These are phyloP conservation scores for Carex pumila DNA, from an alignment of 176 grass and related monocot species.

Conservation along the genomic window DNA sequence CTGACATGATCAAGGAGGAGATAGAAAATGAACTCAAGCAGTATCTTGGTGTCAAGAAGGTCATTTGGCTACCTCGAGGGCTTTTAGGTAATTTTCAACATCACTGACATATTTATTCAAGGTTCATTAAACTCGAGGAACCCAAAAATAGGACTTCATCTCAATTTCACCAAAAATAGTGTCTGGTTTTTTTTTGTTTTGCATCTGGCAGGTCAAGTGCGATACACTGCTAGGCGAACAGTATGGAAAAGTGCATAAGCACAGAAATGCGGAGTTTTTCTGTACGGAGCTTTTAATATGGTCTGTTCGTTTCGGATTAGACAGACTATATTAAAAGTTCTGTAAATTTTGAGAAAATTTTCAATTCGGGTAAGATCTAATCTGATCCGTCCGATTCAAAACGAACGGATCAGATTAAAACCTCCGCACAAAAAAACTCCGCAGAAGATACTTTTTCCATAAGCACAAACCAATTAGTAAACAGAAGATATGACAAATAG, in stretches of 20 bases:
- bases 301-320: too few relatives aligned
- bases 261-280: too few relatives aligned
- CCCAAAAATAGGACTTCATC: not conserved
- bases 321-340: too few relatives aligned
- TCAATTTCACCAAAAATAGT: not conserved
- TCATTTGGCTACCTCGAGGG: constrained; percentile 85
- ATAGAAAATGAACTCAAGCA: constrained; percentile 82
- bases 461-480: not conserved
- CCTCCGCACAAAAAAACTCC: too few relatives aligned
- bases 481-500: not conserved
- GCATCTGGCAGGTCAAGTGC: not conserved
- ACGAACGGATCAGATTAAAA: too few relatives aligned
- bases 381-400: too few relatives aligned
- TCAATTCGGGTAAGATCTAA: too few relatives aligned
- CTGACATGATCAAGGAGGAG: constrained; percentile 67
- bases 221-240: not conserved
- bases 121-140: not conserved
- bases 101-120: not conserved
- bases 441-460: too few relatives aligned
- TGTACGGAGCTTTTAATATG: too few relatives aligned
- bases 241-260: not conserved
- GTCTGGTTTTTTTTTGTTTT: not conserved
- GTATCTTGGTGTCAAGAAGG: constrained; percentile 73
- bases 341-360: too few relatives aligned
- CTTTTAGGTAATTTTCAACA: constrained; percentile 54